Conservation (phyloP, 352 stramenopile species). For the Globisporangium ultimum region DNA sequence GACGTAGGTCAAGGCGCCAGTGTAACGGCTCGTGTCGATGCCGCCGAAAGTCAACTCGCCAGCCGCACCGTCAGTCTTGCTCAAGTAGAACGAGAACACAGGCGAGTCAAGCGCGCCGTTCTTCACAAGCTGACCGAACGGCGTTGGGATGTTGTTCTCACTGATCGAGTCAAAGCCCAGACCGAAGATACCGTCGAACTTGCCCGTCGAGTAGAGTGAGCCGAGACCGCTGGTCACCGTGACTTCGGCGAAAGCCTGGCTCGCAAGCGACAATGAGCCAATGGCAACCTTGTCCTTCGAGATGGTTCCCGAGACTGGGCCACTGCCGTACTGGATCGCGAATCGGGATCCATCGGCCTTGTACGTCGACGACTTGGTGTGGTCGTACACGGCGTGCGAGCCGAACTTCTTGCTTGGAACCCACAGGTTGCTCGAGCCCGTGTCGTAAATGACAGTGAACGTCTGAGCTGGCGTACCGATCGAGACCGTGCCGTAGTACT, state of each 20-base stretch:
- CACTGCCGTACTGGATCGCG: no score
- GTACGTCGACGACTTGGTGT: constrained; percentile 59
- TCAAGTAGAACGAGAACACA: constrained; percentile 90
- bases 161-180: constrained; percentile 86
- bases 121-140: constrained; percentile 87
- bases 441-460: constrained; percentile 35
- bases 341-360: constrained; percentile 71
- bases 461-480: constrained; percentile 27
- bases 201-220: constrained; percentile 84
- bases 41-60: constrained; percentile 27
- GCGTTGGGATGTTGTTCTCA: constrained; percentile 73
- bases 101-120: constrained; percentile 60
- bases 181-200: constrained; percentile 93
- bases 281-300: constrained; percentile 56
- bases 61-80: constrained; percentile 17
- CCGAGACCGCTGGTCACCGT: constrained; percentile 87
- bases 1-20: constrained; percentile 80
- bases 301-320: constrained; percentile 73
- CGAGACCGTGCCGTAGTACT: constrained; percentile 93
- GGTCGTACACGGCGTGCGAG: constrained; percentile 57
- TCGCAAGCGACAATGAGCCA: constrained; percentile 24
- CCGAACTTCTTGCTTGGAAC: no score
- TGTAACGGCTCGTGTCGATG: constrained; percentile 74
- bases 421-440: constrained; percentile 30
- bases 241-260: constrained; percentile 86